phyloP scores from a whole-genome alignment of 768 basidiomycete species.

The Suillus lakei region DNA sequence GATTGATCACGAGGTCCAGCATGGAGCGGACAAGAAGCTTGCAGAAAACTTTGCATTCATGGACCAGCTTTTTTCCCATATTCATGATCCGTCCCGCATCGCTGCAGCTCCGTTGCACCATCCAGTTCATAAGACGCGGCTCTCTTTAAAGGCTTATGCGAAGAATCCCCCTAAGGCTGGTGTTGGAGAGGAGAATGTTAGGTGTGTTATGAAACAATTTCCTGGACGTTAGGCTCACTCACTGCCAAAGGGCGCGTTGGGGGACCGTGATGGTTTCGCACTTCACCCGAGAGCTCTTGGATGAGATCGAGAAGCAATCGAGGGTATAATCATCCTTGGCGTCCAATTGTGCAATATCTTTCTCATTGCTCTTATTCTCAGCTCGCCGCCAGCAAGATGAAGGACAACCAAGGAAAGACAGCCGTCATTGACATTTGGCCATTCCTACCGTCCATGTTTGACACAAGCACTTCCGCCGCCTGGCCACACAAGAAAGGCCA shows the following conservation, averaged over 20 bases:
- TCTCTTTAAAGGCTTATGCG: not conserved
- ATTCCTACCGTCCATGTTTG: constrained; percentile 19
- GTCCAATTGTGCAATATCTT: not conserved
- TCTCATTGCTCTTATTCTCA: constrained; percentile 7
- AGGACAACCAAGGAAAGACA: constrained; percentile 2
- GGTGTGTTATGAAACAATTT: not conserved
- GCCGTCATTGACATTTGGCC: constrained; percentile 19
- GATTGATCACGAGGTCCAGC: not conserved
- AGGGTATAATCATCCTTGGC: not conserved
- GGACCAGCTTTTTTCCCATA: constrained; percentile 1
- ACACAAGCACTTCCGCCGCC: constrained; percentile 13
- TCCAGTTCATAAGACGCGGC: not conserved
- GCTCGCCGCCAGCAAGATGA: constrained; percentile 6
- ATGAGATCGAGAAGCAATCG: constrained; percentile 3
- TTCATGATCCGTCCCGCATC: not conserved
- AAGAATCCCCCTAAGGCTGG: not conserved
- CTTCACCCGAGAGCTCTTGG: constrained; percentile 17
- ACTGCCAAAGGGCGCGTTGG: constrained; percentile 9
- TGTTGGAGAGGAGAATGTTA: constrained; percentile 1
- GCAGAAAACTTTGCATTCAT: constrained; percentile 5
- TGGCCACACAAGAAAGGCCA: constrained; percentile 18
- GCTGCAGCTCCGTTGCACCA: not conserved
- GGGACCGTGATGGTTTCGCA: constrained; percentile 22
- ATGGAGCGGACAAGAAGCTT: not conserved
- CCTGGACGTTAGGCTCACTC: not conserved